Conservation (phyloP, 805 yeast species). For the Ogataea nitratoaversa region DNA sequence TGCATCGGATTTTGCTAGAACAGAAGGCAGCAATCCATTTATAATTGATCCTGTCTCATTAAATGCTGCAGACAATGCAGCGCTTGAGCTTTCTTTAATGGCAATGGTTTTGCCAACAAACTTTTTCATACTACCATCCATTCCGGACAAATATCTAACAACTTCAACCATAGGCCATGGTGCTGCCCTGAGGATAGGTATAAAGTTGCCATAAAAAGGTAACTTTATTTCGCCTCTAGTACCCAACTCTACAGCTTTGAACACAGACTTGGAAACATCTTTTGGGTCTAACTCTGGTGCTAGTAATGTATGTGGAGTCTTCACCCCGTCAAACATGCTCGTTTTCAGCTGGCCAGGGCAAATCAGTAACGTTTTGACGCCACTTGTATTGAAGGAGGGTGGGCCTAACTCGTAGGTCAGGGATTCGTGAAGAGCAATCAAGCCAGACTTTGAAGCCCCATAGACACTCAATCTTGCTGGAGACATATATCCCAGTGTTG, state of each 20-base stretch:
- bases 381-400: slow-evolving; percentile 39
- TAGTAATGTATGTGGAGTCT: slow-evolving; percentile 65
- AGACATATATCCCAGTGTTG: slow-evolving; percentile 78
- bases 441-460: slow-evolving; percentile 88
- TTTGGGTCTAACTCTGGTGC: slow-evolving; percentile 81
- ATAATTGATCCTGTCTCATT: slow-evolving; percentile 19
- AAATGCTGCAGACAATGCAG: slow-evolving; percentile 15
- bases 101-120: slow-evolving; percentile 25
- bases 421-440: slow-evolving; percentile 81
- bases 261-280: slow-evolving; percentile 57
- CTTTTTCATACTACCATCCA: slow-evolving; percentile 48
- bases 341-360: slow-evolving; percentile 89
- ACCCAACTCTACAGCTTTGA: slow-evolving; percentile 55
- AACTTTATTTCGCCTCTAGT: slow-evolving; percentile 62
- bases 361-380: slow-evolving; percentile 69
- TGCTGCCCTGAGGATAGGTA: slow-evolving; percentile 66
- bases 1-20: slow-evolving; percentile 6
- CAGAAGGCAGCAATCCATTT: slow-evolving; percentile 13
- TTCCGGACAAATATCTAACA: slow-evolving; percentile 56
- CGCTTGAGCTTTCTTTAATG: slow-evolving; percentile 14
- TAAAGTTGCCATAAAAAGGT: slow-evolving; percentile 72
- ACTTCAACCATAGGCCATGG: slow-evolving; percentile 69
- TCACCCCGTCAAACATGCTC: slow-evolving; percentile 64
- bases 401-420: slow-evolving; percentile 65
- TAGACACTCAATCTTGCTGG: slow-evolving; percentile 80